Percentiles rank a stretch among this genome's conserved stretches.
Conservation (phyloP, 345 rosid genomes). For the Toxicodendron radicans region DNA sequence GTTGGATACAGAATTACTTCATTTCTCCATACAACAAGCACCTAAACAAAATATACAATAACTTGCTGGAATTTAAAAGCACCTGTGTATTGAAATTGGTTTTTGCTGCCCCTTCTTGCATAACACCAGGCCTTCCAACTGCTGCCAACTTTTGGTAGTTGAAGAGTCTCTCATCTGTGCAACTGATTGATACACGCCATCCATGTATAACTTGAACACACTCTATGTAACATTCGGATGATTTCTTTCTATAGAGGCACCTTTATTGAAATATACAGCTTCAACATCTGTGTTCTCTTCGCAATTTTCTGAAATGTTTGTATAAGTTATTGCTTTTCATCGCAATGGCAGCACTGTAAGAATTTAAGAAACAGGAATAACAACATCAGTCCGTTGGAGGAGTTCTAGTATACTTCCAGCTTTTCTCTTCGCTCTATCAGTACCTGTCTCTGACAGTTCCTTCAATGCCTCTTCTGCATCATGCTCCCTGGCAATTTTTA, state of each 20-base stretch:
- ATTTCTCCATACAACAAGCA: neutral
- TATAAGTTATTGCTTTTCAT: neutral
- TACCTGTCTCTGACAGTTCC: slow-evolving; percentile 81
- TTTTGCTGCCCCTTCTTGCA: neutral
- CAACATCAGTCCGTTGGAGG: slow-evolving; percentile 50
- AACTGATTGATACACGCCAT: neutral
- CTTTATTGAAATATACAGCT: neutral
- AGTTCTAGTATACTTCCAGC: slow-evolving; percentile 78
- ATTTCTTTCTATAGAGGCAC: neutral
- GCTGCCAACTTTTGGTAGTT: neutral
- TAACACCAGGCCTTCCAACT: too few relatives aligned
- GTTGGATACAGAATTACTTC: neutral
- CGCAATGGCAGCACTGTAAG: neutral
- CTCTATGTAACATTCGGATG: neutral
- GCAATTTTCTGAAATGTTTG: neutral
- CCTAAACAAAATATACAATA: neutral
- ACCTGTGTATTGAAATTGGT: neutral
- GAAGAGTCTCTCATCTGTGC: neutral
- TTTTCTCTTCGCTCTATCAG: slow-evolving; percentile 97
- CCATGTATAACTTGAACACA: neutral
- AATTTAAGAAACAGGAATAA: neutral
- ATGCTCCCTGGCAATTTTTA: slow-evolving; percentile 60
- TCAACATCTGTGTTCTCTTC: neutral
- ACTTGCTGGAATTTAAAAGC: neutral
- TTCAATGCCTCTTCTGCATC: slow-evolving; percentile 76